A percentile compares a stretch with the other conserved stretches of the same genome.
Evolutionary conservation across 2,329 filamentous ascomycete genomes (phyloP).

Genomic region (Cladosporium velox): DNA sequence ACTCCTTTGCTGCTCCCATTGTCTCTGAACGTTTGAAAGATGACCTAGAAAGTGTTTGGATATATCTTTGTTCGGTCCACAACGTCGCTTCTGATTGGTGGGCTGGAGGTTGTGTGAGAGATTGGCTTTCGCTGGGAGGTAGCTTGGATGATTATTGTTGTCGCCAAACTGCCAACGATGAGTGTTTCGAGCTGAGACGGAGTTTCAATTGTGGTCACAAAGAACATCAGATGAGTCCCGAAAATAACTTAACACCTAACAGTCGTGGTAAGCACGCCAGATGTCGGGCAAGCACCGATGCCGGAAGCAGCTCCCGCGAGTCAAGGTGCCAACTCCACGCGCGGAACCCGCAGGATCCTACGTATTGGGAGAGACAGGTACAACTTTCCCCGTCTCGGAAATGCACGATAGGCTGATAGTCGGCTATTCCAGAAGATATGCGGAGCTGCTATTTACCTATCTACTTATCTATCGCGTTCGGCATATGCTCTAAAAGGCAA

Average conservation of each 20-base stretch:
- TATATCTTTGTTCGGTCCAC: not conserved
- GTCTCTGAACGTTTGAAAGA: not conserved
- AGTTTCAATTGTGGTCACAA: not conserved
- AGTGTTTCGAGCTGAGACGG: not conserved
- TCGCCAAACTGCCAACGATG: not conserved
- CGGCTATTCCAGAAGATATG: not conserved
- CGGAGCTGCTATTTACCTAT: not conserved
- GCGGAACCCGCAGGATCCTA: not conserved
- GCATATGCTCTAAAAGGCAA: not conserved
- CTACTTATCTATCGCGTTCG: not conserved
- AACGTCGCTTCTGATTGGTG: constrained; percentile 1
- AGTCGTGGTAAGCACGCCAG: constrained; percentile 6
- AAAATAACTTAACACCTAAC: not conserved
- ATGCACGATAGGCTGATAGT: not conserved
- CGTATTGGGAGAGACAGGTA: not conserved
- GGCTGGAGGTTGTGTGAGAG: not conserved
- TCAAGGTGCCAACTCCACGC: not conserved
- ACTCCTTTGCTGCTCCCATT: constrained; percentile 14
- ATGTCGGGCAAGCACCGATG: constrained; percentile 20
- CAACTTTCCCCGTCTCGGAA: not conserved
- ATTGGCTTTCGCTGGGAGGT: not conserved
- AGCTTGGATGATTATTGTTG: not conserved
- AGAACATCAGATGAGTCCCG: not conserved
- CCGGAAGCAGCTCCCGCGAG: constrained; percentile 12
- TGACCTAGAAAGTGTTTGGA: not conserved